Evolutionary conservation across 306 rosid species (phyloP).

Genomic region (Acacia melanoxylon): DNA sequence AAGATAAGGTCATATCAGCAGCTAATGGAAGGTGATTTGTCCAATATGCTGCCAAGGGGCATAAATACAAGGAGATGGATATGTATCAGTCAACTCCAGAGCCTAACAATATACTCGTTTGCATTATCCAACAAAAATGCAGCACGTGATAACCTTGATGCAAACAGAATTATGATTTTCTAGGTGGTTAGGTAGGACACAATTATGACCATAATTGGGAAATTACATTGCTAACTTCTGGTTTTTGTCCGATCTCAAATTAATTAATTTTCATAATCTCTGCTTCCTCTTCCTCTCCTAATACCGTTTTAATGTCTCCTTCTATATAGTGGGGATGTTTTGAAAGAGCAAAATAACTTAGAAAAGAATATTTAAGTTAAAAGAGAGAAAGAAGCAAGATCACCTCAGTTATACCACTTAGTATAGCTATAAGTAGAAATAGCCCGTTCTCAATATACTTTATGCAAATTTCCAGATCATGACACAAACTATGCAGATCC

Average conservation of each 20-base stretch:
- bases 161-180: background rate
- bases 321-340: background rate
- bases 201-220: background rate
- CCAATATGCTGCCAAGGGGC: conserved; percentile 1
- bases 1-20: conserved; percentile 1
- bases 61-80: background rate
- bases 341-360: background rate
- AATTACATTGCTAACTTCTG: background rate
- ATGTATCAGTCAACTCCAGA: background rate
- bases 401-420: conserved; percentile 33
- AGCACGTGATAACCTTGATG: background rate
- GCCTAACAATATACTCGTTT: background rate
- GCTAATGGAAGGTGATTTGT: background rate
- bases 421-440: conserved; percentile 33
- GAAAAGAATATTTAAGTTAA: background rate
- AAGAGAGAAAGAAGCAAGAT: background rate
- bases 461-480: conserved; percentile 10
- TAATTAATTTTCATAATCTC: too few relatives aligned
- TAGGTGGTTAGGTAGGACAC: background rate
- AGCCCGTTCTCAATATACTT: conserved; percentile 28
- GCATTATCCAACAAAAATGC: background rate
- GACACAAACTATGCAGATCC: conserved; percentile 28
- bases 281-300: background rate
- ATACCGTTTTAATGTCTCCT: background rate
- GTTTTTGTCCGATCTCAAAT: background rate